Conservation (phyloP, 78 protist genomes). For the Dictyostelium purpureum region DNA sequence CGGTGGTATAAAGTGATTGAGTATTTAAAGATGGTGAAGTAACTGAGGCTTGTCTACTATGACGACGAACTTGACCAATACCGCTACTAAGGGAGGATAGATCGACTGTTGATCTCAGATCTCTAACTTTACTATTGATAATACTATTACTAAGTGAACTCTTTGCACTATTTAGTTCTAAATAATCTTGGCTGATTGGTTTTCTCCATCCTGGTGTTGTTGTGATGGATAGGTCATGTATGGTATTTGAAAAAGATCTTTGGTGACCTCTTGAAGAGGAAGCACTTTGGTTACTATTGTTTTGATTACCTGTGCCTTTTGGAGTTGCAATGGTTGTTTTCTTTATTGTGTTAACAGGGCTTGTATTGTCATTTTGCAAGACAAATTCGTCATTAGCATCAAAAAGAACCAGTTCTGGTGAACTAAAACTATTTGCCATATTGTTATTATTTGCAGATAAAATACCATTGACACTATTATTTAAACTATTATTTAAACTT, state of each 20-base stretch:
- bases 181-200: background rate
- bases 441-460: too few species aligned
- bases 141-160: background rate
- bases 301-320: too few species aligned
- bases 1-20: constrained; percentile 52
- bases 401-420: too few species aligned
- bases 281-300: too few species aligned
- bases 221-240: too few species aligned
- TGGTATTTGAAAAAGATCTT: too few species aligned
- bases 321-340: too few species aligned
- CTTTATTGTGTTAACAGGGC: too few species aligned
- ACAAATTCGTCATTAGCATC: too few species aligned
- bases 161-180: background rate
- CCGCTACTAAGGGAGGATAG: background rate
- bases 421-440: too few species aligned
- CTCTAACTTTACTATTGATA: constrained; percentile 30
- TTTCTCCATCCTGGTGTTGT: background rate
- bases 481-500: background rate
- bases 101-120: constrained; percentile 43
- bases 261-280: too few species aligned
- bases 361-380: too few species aligned
- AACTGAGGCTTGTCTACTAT: background rate
- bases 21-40: constrained; percentile 21
- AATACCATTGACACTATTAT: background rate
- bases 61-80: background rate